Base-by-base conservation (phyloP, 768 basidiomycete genomes). In the Pleurotus ostreatus region DNA sequence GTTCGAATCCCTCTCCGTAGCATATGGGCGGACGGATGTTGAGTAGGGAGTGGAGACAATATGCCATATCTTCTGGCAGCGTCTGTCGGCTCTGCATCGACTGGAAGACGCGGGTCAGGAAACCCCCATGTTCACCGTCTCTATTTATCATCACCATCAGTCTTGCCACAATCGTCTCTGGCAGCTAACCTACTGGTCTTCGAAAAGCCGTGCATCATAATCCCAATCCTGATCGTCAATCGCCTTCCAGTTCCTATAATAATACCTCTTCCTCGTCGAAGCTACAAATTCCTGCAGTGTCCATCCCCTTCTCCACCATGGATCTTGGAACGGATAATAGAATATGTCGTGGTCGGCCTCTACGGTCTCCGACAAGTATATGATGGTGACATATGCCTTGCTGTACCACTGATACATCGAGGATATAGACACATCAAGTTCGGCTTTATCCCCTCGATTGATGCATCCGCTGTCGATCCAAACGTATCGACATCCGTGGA, bases 391-490 rank as follows among this genome's bases (percentile, higher is more conserved):
- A n/a, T 44, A n/a, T 12, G 41, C 41, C 7, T 44, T 44, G n/a
- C 20, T 44, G 20, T 44, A 44, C 41, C 41, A 44, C 6, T 44
- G n/a, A 44, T 44, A 44, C 30, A 34, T 34, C 30, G 30, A 34
- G 30, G 11, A 34, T 34, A 34, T 34, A 34, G 30, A 34, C 30
- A n/a, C 49, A n/a, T 51, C 49, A 13, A 51, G 37, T 37, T 51
- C 49, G 22, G 49, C 13, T n/a, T 30, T 51, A 22, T 30, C 18
- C 26, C 22, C 39, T 16, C 37, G 26, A 34, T 51, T 13, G 49
- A 51, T 51, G 30, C 49, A 51, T n/a, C 49, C 49, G 26, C 26
- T 51, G 30, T 51, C 49, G 22, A 51, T 30, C 49, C 49, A 51
- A 15, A 51, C 22, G 30, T 25, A 51, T 30, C 30, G 13, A 6